Evolutionary conservation across 2,329 filamentous ascomycete genomes (phyloP), one percentile per base, ranked within the genome.

Genomic region (Hansfordia pulvinata): DNA sequence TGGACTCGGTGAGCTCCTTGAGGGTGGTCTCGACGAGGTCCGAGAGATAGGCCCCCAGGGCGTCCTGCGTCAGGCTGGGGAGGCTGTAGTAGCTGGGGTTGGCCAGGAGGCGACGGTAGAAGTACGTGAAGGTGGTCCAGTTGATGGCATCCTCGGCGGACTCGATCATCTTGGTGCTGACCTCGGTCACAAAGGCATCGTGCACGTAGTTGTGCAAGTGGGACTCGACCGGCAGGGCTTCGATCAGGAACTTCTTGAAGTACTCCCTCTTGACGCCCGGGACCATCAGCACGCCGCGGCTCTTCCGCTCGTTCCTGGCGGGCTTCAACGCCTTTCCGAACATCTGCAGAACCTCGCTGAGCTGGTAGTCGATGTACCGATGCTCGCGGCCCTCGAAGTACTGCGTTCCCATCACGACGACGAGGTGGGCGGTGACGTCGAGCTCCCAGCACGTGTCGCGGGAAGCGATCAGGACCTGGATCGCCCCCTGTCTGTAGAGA

Each of bases 71-170:
- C 4, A 83, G 82, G 47, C 86, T 84, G 10, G 76, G 77, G 34
- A 98, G 60, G 39, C 84, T 82, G 58, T 98, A 98, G 60, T 86
- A 98, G 53, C 84, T 94, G 7, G 90, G 90, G 49, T 98, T 98
- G 17, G 88, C 86, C 19, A 96, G 68, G 19, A 98, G 68, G 31
- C 90, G 78, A 22, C 90, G 79, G 58, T 98, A 98, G 58, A 96
- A 94, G 59, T 93, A 98, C 8, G 88, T 94, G 49, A 94, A 96
- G 0, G 90, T 96, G 19, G 85, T 83, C 90, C 90, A 98, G 54
- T 93, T 92, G 39, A 98, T 86, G 8, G 88, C 90, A 56, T 96
- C 88, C 41, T 96, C 90, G 10, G 85, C 93, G 9, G 86, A 93
- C 42, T 84, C 75, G 33, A 98, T 90, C 50, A 86, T 93, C 61